phyloP scores from a whole-genome alignment of 352 stramenopile genomes.

The Globisporangium apiculatum region DNA sequence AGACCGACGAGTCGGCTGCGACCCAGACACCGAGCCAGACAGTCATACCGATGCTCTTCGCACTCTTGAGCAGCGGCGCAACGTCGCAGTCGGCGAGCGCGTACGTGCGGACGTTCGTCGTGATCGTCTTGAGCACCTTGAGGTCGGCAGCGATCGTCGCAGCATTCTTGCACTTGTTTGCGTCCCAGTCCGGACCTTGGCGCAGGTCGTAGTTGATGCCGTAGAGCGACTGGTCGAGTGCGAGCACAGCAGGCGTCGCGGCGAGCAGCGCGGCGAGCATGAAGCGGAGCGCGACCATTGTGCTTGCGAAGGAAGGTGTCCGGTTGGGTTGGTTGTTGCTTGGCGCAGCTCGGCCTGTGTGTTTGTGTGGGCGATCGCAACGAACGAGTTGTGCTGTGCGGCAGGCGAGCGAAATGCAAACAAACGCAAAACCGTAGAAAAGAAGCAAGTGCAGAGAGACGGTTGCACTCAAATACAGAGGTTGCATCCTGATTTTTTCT shows the following conservation, averaged over 20 bases:
- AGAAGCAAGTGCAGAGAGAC: background rate
- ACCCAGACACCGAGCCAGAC: conserved; percentile 85
- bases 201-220: conserved; percentile 83
- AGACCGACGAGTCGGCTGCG: conserved; percentile 49
- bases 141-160: conserved; percentile 61
- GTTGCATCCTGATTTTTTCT: no score
- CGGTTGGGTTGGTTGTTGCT: no score
- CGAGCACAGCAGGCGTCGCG: conserved; percentile 12
- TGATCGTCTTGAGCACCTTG: conserved; percentile 54
- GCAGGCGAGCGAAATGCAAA: no score
- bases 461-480: background rate
- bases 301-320: background rate
- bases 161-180: conserved; percentile 68
- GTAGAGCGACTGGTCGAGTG: conserved; percentile 69
- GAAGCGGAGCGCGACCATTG: conserved; percentile 20
- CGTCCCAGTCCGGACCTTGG: conserved; percentile 70
- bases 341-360: background rate
- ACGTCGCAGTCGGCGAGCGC: conserved; percentile 74
- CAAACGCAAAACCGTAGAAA: no score
- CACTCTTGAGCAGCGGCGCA: conserved; percentile 48
- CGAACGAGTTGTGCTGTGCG: no score
- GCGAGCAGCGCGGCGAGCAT: conserved; percentile 22
- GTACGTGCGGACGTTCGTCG: conserved; percentile 77
- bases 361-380: background rate
- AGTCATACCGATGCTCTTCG: conserved; percentile 61